Conservation (phyloP, 345 rosid genomes). For the Salix viminalis region DNA sequence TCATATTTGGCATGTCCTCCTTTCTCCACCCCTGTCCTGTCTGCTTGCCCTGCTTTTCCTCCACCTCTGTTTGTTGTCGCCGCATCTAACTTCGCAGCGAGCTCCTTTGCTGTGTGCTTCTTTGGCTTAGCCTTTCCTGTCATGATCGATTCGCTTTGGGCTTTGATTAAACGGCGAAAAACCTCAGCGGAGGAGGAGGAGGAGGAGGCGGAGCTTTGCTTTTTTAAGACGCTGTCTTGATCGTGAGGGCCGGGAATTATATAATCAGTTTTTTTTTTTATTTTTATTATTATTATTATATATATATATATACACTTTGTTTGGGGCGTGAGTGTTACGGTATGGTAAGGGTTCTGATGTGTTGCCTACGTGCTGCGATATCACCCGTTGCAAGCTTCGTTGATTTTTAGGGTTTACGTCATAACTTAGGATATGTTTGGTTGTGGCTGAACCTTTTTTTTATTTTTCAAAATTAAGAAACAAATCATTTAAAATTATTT, state of each 20-base stretch:
- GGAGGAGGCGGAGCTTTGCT: not conserved
- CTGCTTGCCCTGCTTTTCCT: slow-evolving; percentile 77
- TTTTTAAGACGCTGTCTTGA: not conserved
- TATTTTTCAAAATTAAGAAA: too few relatives aligned
- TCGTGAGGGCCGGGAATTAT: not conserved
- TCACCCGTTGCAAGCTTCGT: not conserved
- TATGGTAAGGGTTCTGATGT: not conserved
- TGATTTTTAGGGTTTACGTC: not conserved
- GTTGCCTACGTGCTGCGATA: not conserved
- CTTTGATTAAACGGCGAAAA: not conserved
- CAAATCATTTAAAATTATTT: too few relatives aligned
- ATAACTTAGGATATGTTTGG: too few relatives aligned
- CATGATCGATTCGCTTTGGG: slow-evolving; percentile 27
- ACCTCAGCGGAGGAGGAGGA: not conserved
- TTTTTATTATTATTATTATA: too few relatives aligned
- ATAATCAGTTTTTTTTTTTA: too few relatives aligned
- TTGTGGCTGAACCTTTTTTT: too few relatives aligned
- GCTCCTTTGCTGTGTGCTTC: slow-evolving; percentile 99
- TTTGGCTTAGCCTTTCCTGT: slow-evolving; percentile 98
- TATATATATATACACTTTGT: not conserved
- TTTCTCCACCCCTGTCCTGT: slow-evolving; percentile 61
- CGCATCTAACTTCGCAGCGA: slow-evolving; percentile 78
- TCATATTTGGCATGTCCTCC: slow-evolving; percentile 94
- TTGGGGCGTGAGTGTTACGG: not conserved
- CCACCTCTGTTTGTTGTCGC: slow-evolving; percentile 93